Conservation (phyloP, 2,329 filamentous ascomycete species). For the Neonectria faginata region DNA sequence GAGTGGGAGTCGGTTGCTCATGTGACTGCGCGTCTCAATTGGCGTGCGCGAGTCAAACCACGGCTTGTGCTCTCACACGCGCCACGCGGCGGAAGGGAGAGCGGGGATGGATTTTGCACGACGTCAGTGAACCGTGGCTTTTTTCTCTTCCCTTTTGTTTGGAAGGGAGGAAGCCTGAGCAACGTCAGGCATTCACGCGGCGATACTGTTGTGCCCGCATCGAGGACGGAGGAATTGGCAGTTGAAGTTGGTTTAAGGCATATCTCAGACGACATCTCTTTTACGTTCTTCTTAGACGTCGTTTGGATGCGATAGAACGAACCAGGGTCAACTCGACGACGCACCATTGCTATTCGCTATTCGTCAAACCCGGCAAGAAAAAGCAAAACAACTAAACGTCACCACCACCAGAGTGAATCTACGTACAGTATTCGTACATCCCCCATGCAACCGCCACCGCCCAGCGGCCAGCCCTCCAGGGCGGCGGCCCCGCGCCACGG, state of each 20-base stretch:
- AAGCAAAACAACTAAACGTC: slow-evolving; percentile 12
- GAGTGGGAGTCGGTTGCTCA: slow-evolving; percentile 27
- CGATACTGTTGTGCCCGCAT: neutral
- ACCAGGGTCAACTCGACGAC: neutral
- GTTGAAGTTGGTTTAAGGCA: neutral
- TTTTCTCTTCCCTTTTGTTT: neutral
- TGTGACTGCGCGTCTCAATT: slow-evolving; percentile 44
- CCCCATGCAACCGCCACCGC: slow-evolving; percentile 12
- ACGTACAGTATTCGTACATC: neutral
- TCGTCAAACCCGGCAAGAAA: neutral
- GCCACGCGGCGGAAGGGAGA: slow-evolving; percentile 26
- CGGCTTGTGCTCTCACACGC: slow-evolving; percentile 36
- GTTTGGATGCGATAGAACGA: neutral
- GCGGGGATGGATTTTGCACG: neutral
- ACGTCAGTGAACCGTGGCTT: neutral
- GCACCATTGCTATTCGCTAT: no score
- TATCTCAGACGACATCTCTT: neutral
- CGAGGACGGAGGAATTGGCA: neutral
- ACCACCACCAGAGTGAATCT: slow-evolving; percentile 4
- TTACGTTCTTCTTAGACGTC: neutral
- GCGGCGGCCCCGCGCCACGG: slow-evolving; percentile 57
- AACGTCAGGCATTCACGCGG: neutral
- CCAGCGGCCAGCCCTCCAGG: slow-evolving; percentile 41
- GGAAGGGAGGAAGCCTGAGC: neutral
- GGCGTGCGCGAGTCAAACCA: slow-evolving; percentile 32